Base-by-base conservation (phyloP, 1,139 yeast species). In the Hemisphaericaspora subhashii region DNA sequence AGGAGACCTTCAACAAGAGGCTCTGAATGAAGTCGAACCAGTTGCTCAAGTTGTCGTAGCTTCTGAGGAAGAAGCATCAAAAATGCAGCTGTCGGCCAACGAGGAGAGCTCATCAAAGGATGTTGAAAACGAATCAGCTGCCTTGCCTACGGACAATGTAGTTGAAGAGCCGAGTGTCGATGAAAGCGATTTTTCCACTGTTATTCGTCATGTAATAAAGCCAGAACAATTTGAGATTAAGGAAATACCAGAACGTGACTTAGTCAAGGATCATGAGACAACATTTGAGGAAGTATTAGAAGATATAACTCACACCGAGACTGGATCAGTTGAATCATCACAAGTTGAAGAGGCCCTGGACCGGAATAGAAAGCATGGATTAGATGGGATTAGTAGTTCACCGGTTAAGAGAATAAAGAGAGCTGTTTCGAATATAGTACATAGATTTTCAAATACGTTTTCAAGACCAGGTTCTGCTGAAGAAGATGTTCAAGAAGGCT, bases 151-250 rank as follows among this genome's bases (percentile, higher is more conserved):
- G 8, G 22, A 20, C 5, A 20, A 20, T 6, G 45, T 43, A 18
- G 44, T 42, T n/a, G 43, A 36, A 15, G 47, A 40, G 20, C 36
- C 1, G 26, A 44, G 33, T 18, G 39, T 35, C 2, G 35, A 36
- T 14, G 50, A 42, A 8, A 46, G 44, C 4, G 37, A 41, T 12
- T 40, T 41, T 14, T 41, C n/a, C 12, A 23, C 26, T 23, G 26
- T 23, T 6, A n/a, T 23, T 6, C 26, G 10, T 14, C 12, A 5
- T 14, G 16, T n/a, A 25, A 25, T 13, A 25, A 16, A 41, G 11
- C 33, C 37, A n/a, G 52, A 46, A 15, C 41, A 37, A 11, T 36
- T 33, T 31, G 46, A 44, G 15, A 32, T 38, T 23, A 24, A 24
- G 7, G 33, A 33, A 3, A 28, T 18, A 13, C 17, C 35, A 17